Conservation (phyloP, 805 yeast species). For the Tetrapisispora nanseiensis region DNA sequence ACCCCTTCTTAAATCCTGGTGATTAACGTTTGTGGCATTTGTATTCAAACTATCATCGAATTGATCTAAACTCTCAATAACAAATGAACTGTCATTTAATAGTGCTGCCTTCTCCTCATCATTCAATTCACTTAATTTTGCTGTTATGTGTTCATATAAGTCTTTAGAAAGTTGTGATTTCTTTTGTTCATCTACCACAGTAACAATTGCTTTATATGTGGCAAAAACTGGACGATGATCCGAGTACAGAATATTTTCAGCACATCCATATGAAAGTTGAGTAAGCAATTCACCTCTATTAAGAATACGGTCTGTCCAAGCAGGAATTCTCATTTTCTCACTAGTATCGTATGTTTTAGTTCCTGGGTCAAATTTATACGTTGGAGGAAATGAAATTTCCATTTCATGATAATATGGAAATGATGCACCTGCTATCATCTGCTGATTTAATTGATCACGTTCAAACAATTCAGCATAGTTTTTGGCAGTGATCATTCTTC, state of each 20-base stretch:
- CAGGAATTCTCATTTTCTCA: slow-evolving; percentile 87
- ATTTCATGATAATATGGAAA: slow-evolving; percentile 77
- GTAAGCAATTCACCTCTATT: slow-evolving; percentile 50
- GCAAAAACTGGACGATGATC: slow-evolving; percentile 91
- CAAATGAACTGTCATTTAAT: slow-evolving; percentile 12
- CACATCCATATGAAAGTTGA: slow-evolving; percentile 53
- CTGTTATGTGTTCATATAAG: slow-evolving; percentile 44
- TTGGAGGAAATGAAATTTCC: slow-evolving; percentile 75
- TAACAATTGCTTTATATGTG: slow-evolving; percentile 50
- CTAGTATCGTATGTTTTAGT: slow-evolving; percentile 75
- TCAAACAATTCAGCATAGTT: slow-evolving; percentile 48
- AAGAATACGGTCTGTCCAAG: slow-evolving; percentile 93
- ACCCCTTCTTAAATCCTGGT: slow-evolving; percentile 13
- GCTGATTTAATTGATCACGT: slow-evolving; percentile 68
- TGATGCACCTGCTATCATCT: slow-evolving; percentile 65
- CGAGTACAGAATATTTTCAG: slow-evolving; percentile 51
- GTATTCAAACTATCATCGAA: slow-evolving; percentile 13
- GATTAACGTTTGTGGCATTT: background rate
- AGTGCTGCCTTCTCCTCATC: slow-evolving; percentile 40
- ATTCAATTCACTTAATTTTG: slow-evolving; percentile 33
- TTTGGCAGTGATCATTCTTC: slow-evolving; percentile 39
- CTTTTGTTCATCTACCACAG: slow-evolving; percentile 50
- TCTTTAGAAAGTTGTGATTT: slow-evolving; percentile 43
- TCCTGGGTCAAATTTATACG: slow-evolving; percentile 89
- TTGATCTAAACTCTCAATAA: slow-evolving; percentile 23